These are phyloP conservation scores for Colletotrichum cuscutae DNA, from an alignment of 2,329 filamentous ascomycete species.

Conservation along the genomic window DNA sequence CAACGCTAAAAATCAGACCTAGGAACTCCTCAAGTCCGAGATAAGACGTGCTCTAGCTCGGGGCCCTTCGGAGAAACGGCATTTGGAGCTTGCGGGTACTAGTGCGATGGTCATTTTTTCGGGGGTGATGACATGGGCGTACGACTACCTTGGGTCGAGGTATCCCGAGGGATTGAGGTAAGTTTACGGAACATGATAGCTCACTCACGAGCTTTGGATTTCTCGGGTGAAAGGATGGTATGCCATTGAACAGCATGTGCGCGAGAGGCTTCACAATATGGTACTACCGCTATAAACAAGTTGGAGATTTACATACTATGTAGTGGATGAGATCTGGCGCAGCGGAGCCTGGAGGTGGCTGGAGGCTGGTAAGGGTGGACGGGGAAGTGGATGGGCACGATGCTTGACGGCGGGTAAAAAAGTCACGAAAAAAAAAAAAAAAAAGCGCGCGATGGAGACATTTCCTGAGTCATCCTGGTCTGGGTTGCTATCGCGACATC, in stretches of 20 bases:
- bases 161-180: background rate
- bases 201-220: conserved; percentile 13
- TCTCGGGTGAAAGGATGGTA: background rate
- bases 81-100: background rate
- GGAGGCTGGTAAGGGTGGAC: background rate
- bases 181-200: background rate
- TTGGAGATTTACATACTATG: no score
- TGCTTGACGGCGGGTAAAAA: conserved; percentile 1
- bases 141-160: background rate
- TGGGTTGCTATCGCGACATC: conserved; percentile 24
- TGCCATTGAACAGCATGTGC: conserved; percentile 9
- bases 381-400: conserved; percentile 4
- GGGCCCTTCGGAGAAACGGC: conserved; percentile 23
- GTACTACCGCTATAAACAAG: background rate
- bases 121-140: background rate
- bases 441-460: conserved; percentile 22
- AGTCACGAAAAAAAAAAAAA: conserved; percentile 28
- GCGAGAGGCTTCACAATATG: background rate
- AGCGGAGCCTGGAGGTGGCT: background rate
- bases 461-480: conserved; percentile 17
- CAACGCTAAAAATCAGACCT: background rate
- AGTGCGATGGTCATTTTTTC: background rate
- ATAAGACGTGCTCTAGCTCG: background rate
- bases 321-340: no score
- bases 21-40: conserved; percentile 18